Percentiles rank a stretch among this genome's conserved stretches.
phyloP scores from a whole-genome alignment of 2,329 filamentous ascomycete species.

The Aspergillus sp. region DNA sequence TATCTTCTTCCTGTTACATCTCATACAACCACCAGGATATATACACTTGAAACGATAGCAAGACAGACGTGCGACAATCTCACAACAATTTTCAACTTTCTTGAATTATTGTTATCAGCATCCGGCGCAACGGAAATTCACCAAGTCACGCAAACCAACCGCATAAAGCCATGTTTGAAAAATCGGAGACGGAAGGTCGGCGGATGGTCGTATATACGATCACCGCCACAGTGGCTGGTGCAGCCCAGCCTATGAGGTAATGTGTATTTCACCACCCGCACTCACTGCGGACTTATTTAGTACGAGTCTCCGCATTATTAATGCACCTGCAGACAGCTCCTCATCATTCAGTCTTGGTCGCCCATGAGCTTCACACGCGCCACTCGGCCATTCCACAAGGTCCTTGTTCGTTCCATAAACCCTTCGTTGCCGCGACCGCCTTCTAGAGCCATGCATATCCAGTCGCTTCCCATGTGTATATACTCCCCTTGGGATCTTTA shows the following conservation, averaged over 20 bases:
- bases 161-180: no score
- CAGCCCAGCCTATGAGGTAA: background rate
- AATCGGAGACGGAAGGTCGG: no score
- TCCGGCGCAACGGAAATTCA: no score
- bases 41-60: no score
- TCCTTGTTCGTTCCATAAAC: conserved; percentile 4
- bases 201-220: no score
- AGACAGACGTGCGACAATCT: no score
- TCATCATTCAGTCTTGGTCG: background rate
- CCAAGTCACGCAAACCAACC: no score
- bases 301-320: background rate
- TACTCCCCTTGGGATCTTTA: conserved; percentile 14
- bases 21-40: no score
- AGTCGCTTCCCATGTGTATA: conserved; percentile 56
- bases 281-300: background rate
- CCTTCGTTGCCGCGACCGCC: conserved; percentile 7
- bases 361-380: conserved; percentile 33
- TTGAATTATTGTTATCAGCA: no score
- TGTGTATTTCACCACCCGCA: background rate
- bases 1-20: no score
- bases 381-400: conserved; percentile 19
- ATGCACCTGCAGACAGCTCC: background rate
- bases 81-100: no score
- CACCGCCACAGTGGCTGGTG: background rate
- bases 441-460: conserved; percentile 49